Evolutionary conservation across 108 stramenopile species (phyloP).

Genomic region (Pseudonitzschia multiseries): DNA sequence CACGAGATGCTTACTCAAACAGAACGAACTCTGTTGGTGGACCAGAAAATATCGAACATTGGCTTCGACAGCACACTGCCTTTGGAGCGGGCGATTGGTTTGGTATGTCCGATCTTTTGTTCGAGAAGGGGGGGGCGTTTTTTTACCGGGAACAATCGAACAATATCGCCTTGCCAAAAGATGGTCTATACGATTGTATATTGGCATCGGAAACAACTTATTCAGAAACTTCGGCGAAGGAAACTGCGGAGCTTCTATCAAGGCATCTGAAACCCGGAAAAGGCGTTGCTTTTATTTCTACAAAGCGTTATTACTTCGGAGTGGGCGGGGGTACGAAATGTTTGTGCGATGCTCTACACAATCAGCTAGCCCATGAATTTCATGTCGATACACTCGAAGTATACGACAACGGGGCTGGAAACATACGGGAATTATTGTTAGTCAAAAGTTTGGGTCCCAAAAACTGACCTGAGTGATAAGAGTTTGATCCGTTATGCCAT

Average conservation of each 20-base stretch:
- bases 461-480: neutral
- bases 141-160: neutral
- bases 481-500: neutral
- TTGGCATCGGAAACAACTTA: slow-evolving; percentile 86
- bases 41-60: slow-evolving; percentile 7
- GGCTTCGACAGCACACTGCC: slow-evolving; percentile 35
- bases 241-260: slow-evolving; percentile 63
- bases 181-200: slow-evolving; percentile 62
- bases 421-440: slow-evolving; percentile 75
- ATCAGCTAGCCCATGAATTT: neutral
- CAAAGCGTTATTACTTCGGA: slow-evolving; percentile 88
- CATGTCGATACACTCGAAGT: slow-evolving; percentile 33
- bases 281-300: slow-evolving; percentile 71
- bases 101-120: slow-evolving; percentile 49
- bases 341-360: neutral
- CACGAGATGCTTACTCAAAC: slow-evolving; percentile 8
- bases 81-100: slow-evolving; percentile 74
- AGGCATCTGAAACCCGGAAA: slow-evolving; percentile 52
- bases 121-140: neutral
- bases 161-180: slow-evolving; percentile 21
- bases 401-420: slow-evolving; percentile 71
- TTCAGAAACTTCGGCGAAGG: slow-evolving; percentile 54
- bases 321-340: slow-evolving; percentile 70
- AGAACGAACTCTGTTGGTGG: neutral
- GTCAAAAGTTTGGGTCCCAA: slow-evolving; percentile 23